Conservation (phyloP, 116 monocot genomes). For the Phalaenopsis hybrid region DNA sequence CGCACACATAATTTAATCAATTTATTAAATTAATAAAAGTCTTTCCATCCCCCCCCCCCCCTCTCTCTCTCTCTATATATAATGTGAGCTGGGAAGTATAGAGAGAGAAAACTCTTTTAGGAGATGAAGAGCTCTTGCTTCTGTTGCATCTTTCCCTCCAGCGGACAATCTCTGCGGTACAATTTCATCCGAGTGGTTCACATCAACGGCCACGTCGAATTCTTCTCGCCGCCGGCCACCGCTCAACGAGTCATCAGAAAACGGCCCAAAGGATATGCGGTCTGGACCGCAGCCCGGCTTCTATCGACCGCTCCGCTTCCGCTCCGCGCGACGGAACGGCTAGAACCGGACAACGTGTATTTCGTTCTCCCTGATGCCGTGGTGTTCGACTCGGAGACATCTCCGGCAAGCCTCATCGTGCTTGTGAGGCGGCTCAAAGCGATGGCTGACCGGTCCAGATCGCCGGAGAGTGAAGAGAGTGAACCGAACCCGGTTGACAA, state of each 20-base stretch:
- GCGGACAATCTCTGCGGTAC: neutral
- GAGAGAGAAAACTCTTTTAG: neutral
- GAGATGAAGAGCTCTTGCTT: neutral
- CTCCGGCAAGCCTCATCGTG: neutral
- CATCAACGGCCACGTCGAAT: slow-evolving; percentile 5
- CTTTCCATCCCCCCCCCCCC: no score
- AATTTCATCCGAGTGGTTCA: neutral
- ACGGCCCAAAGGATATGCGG: neutral
- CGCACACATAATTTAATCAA: no score
- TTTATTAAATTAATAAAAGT: no score
- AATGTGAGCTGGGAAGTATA: neutral
- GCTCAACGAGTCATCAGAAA: neutral
- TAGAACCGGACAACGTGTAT: neutral
- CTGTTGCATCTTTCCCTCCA: neutral
- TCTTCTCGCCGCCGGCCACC: slow-evolving; percentile 4
- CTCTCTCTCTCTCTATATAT: no score
- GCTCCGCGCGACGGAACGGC: neutral
- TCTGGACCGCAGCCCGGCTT: neutral
- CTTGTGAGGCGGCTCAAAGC: neutral
- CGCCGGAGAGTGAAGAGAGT: neutral
- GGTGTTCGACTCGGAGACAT: neutral
- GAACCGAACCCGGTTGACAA: neutral
- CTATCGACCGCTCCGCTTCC: neutral
- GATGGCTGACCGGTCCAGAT: neutral
- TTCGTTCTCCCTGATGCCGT: neutral